Percentiles rank a stretch among this genome's conserved stretches.
phyloP scores from a whole-genome alignment of 441 rosid species.

The Kokia cookei region DNA sequence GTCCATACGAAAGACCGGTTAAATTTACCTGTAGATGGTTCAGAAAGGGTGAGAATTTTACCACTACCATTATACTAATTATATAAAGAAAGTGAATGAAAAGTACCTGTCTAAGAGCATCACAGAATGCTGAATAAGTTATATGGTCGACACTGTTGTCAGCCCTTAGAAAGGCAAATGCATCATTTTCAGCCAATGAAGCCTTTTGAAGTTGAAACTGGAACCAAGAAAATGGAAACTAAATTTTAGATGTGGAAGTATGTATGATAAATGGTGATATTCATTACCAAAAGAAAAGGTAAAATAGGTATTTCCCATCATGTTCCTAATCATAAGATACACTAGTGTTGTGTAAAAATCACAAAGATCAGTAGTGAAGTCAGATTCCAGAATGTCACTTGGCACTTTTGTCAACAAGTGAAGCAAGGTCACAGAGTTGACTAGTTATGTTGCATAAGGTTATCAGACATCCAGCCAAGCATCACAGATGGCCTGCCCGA shows the following conservation, averaged over 20 bases:
- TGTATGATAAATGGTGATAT: background rate
- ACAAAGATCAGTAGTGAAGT: background rate
- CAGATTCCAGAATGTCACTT: background rate
- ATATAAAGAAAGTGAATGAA: background rate
- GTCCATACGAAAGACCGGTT: slow-evolving; percentile 57
- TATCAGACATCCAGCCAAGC: background rate
- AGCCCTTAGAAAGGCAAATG: slow-evolving; percentile 60
- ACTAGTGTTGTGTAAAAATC: background rate
- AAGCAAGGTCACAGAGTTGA: background rate
- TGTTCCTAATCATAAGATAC: background rate
- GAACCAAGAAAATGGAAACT: slow-evolving; percentile 13
- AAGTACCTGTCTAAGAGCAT: slow-evolving; percentile 72
- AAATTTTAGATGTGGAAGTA: slow-evolving; percentile 4
- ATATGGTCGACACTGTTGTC: slow-evolving; percentile 41
- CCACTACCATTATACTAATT: background rate
- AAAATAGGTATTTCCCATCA: background rate
- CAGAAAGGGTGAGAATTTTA: slow-evolving; percentile 6
- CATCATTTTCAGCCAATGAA: slow-evolving; percentile 46
- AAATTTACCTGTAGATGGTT: slow-evolving; percentile 45
- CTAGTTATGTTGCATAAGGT: background rate
- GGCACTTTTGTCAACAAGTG: background rate
- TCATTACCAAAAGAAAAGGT: background rate
- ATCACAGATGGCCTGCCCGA: background rate
- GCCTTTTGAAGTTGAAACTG: slow-evolving; percentile 68
- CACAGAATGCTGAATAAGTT: slow-evolving; percentile 60